phyloP scores from a whole-genome alignment of 139 green algal species.

The Klebsormidium nitens region DNA sequence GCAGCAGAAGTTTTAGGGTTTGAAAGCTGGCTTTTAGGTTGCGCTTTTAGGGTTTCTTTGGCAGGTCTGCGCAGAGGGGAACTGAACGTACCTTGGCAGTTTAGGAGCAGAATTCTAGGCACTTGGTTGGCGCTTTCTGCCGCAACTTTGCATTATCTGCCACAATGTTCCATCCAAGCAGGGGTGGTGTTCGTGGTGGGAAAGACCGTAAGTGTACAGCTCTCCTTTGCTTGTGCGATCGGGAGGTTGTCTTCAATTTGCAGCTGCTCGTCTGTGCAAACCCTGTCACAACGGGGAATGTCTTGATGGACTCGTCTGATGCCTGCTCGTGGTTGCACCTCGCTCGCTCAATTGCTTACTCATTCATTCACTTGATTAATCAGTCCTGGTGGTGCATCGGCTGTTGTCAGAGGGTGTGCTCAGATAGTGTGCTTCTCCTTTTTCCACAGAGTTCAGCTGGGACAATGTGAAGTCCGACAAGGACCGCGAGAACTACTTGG shows the following conservation, averaged over 20 bases:
- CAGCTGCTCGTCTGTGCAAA: neutral
- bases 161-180: constrained; percentile 30
- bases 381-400: neutral
- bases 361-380: neutral
- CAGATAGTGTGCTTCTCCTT: neutral
- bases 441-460: constrained; percentile 42
- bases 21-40: too few relatives aligned
- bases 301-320: neutral
- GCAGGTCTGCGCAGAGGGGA: too few relatives aligned
- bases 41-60: too few relatives aligned
- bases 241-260: neutral
- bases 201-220: constrained; percentile 41
- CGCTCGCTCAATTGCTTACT: neutral
- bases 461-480: constrained; percentile 45
- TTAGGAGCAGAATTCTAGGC: too few relatives aligned
- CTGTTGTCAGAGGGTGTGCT: too few relatives aligned
- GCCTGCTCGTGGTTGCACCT: neutral
- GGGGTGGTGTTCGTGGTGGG: constrained; percentile 37
- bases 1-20: too few relatives aligned
- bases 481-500: constrained; percentile 43
- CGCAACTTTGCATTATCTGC: too few relatives aligned
- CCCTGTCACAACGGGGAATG: neutral
- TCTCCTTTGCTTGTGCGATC: neutral
- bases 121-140: too few relatives aligned
- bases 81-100: too few relatives aligned